Conservation (phyloP, 2,329 filamentous ascomycete species). For the Alternaria triticimaculans region DNA sequence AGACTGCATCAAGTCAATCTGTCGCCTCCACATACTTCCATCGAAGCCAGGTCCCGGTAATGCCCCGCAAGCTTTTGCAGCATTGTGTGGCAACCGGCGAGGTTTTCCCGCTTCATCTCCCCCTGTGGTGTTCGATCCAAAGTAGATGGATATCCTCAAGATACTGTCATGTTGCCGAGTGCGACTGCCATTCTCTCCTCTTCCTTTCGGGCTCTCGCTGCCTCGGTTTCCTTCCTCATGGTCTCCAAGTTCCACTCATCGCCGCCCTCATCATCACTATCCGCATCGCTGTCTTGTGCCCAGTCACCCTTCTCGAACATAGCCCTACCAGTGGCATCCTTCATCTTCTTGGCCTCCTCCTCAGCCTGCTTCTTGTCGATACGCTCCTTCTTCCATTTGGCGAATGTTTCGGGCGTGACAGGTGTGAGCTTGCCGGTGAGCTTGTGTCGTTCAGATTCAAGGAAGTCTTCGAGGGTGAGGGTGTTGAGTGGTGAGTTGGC, state of each 20-base stretch:
- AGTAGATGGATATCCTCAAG: constrained; percentile 16
- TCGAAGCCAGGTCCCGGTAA: constrained; percentile 8
- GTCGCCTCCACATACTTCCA: background rate
- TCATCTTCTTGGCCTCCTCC: constrained; percentile 85
- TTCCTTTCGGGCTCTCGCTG: constrained; percentile 74
- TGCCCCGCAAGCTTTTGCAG: constrained; percentile 44
- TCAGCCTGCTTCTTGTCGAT: constrained; percentile 96
- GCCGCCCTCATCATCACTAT: constrained; percentile 63
- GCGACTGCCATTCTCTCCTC: constrained; percentile 65
- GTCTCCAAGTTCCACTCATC: constrained; percentile 80
- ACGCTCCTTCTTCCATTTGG: constrained; percentile 96
- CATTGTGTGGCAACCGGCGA: constrained; percentile 33
- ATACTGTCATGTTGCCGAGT: constrained; percentile 25
- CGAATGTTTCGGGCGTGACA: constrained; percentile 89
- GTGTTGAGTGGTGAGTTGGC: constrained; percentile 96
- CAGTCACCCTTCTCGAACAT: constrained; percentile 98
- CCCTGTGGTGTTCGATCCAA: background rate
- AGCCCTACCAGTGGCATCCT: constrained; percentile 93
- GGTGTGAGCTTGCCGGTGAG: constrained; percentile 90
- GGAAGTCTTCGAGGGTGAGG: constrained; percentile 93
- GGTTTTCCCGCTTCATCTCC: constrained; percentile 9
- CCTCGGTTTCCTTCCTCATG: constrained; percentile 84
- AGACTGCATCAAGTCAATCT: background rate
- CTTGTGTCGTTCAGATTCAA: constrained; percentile 96
- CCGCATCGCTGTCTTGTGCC: constrained; percentile 68